Percentiles rank a stretch among this genome's conserved stretches.
Conservation (phyloP, 1,284 basidiomycete species). For the Grifola frondosa region DNA sequence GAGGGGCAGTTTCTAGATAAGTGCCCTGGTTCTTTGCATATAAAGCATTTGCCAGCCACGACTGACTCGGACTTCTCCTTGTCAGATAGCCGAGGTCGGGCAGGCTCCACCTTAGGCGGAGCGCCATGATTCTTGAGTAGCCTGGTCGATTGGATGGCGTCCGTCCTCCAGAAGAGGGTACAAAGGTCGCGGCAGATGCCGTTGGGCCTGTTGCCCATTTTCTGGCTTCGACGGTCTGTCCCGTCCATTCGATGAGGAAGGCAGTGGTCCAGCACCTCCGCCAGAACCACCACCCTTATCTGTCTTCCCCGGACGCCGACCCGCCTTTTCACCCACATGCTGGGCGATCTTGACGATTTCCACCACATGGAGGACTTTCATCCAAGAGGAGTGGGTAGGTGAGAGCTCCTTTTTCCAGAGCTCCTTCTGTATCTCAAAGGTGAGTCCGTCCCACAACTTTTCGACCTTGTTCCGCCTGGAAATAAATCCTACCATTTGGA, state of each 20-base stretch:
- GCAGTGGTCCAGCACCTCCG: too few relatives aligned
- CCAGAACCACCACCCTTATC: too few relatives aligned
- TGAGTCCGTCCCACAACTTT: slow-evolving; percentile 36
- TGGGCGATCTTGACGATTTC: slow-evolving; percentile 16
- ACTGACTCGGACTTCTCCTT: slow-evolving; percentile 7
- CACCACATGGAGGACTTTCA: slow-evolving; percentile 11
- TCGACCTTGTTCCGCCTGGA: slow-evolving; percentile 31
- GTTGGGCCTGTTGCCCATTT: too few relatives aligned
- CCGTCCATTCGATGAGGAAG: too few relatives aligned
- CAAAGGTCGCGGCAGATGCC: too few relatives aligned
- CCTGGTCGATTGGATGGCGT: too few relatives aligned
- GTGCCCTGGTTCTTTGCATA: slow-evolving; percentile 14
- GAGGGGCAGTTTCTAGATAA: slow-evolving; percentile 11
- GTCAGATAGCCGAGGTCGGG: slow-evolving; percentile 1
- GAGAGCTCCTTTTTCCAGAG: slow-evolving; percentile 31
- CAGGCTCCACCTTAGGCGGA: too few relatives aligned
- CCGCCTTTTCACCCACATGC: background rate
- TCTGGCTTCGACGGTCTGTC: too few relatives aligned
- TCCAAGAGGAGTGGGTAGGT: slow-evolving; percentile 18
- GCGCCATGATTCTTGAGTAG: too few relatives aligned
- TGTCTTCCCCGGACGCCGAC: too few relatives aligned
- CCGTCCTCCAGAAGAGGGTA: too few relatives aligned
- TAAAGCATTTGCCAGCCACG: slow-evolving; percentile 13
- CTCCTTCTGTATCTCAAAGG: slow-evolving; percentile 25
- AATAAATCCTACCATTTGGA: slow-evolving; percentile 31